A percentile compares a stretch with the other conserved stretches of the same genome.
Evolutionary conservation across 2,329 filamentous ascomycete species (phyloP).

Genomic region (Chalaropsis ovoidea): DNA sequence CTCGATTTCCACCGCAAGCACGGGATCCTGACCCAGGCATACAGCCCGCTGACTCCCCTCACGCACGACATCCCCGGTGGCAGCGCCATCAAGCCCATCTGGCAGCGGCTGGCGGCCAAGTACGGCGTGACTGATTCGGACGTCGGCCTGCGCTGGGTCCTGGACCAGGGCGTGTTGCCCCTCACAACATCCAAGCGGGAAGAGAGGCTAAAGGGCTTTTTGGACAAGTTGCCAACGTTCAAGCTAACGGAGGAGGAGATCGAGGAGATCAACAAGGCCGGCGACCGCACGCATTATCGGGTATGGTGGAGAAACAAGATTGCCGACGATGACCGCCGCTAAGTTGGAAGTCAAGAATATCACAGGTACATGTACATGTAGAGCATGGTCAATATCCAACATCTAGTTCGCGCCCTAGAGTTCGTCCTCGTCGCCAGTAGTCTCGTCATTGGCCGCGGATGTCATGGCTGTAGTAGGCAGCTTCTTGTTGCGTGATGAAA

Average conservation of each 20-base stretch:
- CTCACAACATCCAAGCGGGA: conserved; percentile 52
- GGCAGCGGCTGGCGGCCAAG: conserved; percentile 44
- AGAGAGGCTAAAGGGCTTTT: conserved; percentile 47
- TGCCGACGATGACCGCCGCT: conserved; percentile 42
- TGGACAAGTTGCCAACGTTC: conserved; percentile 43
- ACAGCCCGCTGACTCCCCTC: conserved; percentile 45
- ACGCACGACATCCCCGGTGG: conserved; percentile 37
- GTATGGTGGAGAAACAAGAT: conserved; percentile 49
- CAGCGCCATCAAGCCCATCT: conserved; percentile 45
- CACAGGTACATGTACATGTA: no score
- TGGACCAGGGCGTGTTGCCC: conserved; percentile 50
- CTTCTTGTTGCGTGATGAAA: conserved; percentile 34
- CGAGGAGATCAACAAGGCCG: conserved; percentile 44
- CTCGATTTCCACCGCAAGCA: conserved; percentile 48
- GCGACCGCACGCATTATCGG: conserved; percentile 51
- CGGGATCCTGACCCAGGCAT: conserved; percentile 47
- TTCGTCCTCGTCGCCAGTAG: conserved; percentile 17
- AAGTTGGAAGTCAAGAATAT: conserved; percentile 21
- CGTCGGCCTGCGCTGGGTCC: conserved; percentile 48
- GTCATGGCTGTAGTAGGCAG: conserved; percentile 31
- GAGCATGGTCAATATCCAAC: background rate
- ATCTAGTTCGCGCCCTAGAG: background rate
- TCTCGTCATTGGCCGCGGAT: conserved; percentile 33
- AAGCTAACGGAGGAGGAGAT: conserved; percentile 52
- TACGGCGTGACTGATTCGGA: conserved; percentile 49